Percentiles rank a stretch among this genome's conserved stretches.
Evolutionary conservation across 345 rosid genomes (phyloP).

Genomic region (Triadica sebifera): DNA sequence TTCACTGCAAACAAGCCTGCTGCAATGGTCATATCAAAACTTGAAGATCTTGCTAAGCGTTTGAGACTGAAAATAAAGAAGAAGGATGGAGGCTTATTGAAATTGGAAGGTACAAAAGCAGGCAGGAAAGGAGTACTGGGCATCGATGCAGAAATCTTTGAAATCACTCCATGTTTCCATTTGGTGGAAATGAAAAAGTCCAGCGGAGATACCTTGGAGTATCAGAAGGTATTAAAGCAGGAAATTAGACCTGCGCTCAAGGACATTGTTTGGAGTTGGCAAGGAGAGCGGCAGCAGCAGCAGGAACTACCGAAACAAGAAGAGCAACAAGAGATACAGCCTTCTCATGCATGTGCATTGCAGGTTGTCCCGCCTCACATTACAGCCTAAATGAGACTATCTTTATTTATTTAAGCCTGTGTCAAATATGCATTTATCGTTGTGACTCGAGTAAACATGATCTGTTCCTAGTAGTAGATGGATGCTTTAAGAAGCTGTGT

Average conservation of each 20-base stretch:
- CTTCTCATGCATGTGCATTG: constrained; percentile 1
- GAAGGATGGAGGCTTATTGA: constrained; percentile 62
- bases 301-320: constrained; percentile 1
- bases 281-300: constrained; percentile 44
- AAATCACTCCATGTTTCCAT: constrained; percentile 69
- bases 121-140: constrained; percentile 64
- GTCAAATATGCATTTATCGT: not conserved
- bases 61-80: constrained; percentile 65
- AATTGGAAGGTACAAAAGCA: constrained; percentile 53
- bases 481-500: not conserved
- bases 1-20: constrained; percentile 69
- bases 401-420: not conserved
- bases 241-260: constrained; percentile 68
- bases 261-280: constrained; percentile 91
- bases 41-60: constrained; percentile 57
- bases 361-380: constrained; percentile 8
- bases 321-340: constrained; percentile 10
- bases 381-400: not conserved
- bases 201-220: constrained; percentile 76
- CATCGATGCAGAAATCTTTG: constrained; percentile 76
- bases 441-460: not conserved
- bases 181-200: constrained; percentile 81
- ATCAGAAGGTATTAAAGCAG: constrained; percentile 60
- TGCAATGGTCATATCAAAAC: constrained; percentile 52
- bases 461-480: not conserved